Conservation (phyloP, 176 grass and related monocot species). For the Aegilops umbellulata region DNA sequence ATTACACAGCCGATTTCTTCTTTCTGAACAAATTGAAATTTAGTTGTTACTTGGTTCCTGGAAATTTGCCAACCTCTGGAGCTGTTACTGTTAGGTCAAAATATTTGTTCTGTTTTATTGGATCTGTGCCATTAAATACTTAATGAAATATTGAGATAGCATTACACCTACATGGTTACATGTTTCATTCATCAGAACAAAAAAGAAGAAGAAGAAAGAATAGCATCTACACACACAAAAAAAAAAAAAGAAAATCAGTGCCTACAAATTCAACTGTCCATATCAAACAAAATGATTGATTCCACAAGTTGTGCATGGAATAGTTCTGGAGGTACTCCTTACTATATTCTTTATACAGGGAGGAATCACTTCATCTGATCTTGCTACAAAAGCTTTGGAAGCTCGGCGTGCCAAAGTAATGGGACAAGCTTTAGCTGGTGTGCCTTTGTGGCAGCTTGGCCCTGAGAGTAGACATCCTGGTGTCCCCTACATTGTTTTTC, state of each 20-base stretch:
- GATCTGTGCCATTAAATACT: not conserved
- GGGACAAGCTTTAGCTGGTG: slow-evolving; percentile 92
- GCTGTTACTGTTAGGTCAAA: not conserved
- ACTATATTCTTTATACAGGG: slow-evolving; percentile 51
- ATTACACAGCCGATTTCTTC: not conserved
- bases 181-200: slow-evolving; percentile 5
- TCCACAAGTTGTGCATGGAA: slow-evolving; percentile 8
- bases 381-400: slow-evolving; percentile 97
- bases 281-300: slow-evolving; percentile 12
- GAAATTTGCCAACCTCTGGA: not conserved
- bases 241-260: not conserved
- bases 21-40: not conserved
- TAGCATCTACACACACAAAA: too few relatives aligned
- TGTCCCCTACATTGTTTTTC: slow-evolving; percentile 99
- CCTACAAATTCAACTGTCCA: not conserved
- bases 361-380: slow-evolving; percentile 97
- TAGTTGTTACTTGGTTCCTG: slow-evolving; percentile 1
- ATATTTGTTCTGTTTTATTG: not conserved
- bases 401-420: slow-evolving; percentile 78
- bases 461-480: slow-evolving; percentile 93
- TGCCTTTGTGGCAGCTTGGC: slow-evolving; percentile 94
- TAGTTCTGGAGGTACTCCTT: slow-evolving; percentile 22
- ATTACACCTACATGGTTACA: slow-evolving; percentile 4
- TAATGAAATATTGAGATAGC: slow-evolving; percentile 9
- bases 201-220: not conserved